Evolutionary conservation across 768 basidiomycete species (phyloP).

Genomic region (Saitozyma sp.): DNA sequence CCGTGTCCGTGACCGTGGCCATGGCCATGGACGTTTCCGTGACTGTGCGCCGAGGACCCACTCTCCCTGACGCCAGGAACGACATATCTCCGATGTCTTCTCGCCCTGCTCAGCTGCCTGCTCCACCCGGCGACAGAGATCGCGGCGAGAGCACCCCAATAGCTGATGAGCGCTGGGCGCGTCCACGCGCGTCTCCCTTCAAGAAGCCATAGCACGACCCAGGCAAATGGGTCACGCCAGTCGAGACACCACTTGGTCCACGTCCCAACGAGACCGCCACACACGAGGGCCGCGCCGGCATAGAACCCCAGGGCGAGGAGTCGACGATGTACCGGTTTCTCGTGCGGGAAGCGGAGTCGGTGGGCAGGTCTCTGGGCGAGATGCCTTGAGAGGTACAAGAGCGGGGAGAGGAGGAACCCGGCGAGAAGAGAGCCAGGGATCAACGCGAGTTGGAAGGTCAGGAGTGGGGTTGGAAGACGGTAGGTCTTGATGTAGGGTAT

Average conservation of each 20-base stretch:
- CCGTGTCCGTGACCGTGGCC: no score
- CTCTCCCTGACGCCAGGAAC: conserved; percentile 25
- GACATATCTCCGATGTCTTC: conserved; percentile 61
- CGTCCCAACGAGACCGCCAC: conserved; percentile 78
- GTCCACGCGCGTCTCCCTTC: conserved; percentile 77
- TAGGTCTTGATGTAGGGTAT: conserved; percentile 87
- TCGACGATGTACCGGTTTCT: conserved; percentile 77
- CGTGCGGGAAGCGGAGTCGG: conserved; percentile 76
- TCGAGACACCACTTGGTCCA: conserved; percentile 87
- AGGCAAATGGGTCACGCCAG: conserved; percentile 82
- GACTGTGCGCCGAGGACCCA: neutral
- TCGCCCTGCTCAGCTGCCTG: conserved; percentile 76
- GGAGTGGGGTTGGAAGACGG: conserved; percentile 84
- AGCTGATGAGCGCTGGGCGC: conserved; percentile 71
- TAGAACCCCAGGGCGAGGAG: conserved; percentile 84
- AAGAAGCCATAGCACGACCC: conserved; percentile 74
- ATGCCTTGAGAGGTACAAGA: conserved; percentile 86
- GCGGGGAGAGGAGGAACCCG: conserved; percentile 91
- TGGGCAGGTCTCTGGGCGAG: conserved; percentile 79
- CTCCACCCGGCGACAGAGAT: conserved; percentile 95
- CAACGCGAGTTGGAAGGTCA: conserved; percentile 87
- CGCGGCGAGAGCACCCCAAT: conserved; percentile 78
- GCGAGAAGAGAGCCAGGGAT: conserved; percentile 87
- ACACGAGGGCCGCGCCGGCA: conserved; percentile 69
- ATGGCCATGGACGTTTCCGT: neutral